Base-by-base conservation (phyloP, 148 eudicot species). In the Diospyros kaki region DNA sequence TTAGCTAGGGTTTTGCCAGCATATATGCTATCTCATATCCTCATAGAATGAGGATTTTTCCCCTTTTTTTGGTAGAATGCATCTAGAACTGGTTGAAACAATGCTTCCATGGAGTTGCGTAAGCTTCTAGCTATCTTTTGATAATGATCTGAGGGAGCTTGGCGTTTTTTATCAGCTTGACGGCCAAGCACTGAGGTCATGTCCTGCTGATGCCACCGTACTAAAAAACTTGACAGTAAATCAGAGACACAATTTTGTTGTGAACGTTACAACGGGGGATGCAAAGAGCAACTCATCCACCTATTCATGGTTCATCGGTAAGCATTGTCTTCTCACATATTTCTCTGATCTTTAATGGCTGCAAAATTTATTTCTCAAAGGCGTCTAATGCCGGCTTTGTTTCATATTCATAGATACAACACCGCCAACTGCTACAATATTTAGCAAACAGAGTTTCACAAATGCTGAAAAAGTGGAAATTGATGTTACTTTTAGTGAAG, bases 231-330 rank as follows among this genome's bases (percentile, higher is more conserved):
- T 70, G 73, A 70, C 73, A 70, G 63, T 70, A 42, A 70, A 70
- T 70, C 73, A 70, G 73, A 42, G 43, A 41, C 73, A 70, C 51
- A 41, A 70, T 42, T 70, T 70, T 56, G 73, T 56, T 56, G 6
- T 70, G 17, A 42, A n/a, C 50, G 45, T 41, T 50, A 42, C 45
- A 45, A 56, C 40, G 0, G 17, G 39, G 1, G 15, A 70, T 10
- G 73, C 62, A 42, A 54, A 41, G 14, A 40, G 51, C 42, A 70
- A 55, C 59, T 70, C 73, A 56, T 6, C 63, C 4, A 9, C 63
- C 56, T 70, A 70, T 55, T 70, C 51, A 1, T 70, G 73, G 73
- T 70, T 70, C 73, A 42, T 70, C 4, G 73, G 73, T 70, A 56
- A 70, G 73, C 73, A 44, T 69, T 6, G 0, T 40, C 61, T 69